These are phyloP conservation scores for Nepenthes mirabilis DNA, from an alignment of 148 eudicot species.

Conservation along the genomic window DNA sequence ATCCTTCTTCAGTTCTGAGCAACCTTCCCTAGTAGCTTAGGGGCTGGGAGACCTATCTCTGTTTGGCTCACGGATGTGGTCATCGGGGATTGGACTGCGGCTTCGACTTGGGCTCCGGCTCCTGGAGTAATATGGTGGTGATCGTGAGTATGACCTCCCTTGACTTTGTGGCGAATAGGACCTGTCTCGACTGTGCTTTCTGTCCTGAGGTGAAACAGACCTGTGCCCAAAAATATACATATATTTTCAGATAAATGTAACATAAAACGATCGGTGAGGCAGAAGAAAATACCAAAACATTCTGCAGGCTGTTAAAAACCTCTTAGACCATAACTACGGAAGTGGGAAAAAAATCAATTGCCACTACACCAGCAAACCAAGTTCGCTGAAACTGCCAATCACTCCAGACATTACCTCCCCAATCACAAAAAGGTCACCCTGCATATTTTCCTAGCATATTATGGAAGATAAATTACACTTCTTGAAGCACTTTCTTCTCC, in stretches of 20 bases:
- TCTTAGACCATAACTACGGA: no score
- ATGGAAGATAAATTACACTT: no score
- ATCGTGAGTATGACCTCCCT: slow-evolving; percentile 19
- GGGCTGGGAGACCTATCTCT: slow-evolving; percentile 34
- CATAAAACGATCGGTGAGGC: not conserved
- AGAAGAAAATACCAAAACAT: no score
- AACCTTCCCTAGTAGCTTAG: slow-evolving; percentile 3
- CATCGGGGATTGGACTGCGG: slow-evolving; percentile 13
- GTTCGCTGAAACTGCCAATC: no score
- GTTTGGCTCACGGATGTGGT: slow-evolving; percentile 16
- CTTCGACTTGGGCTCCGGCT: slow-evolving; percentile 20
- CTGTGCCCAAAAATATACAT: slow-evolving; percentile 19
- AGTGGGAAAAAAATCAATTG: no score
- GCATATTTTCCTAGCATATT: no score
- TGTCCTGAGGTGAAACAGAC: slow-evolving; percentile 66
- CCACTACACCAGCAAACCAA: no score
- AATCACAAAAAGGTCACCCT: no score
- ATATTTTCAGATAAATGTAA: not conserved
- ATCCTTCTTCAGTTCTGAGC: not conserved
- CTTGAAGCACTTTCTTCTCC: not conserved
- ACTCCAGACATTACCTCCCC: no score
- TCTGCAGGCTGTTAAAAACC: no score
- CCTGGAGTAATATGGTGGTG: slow-evolving; percentile 34
- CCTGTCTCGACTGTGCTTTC: slow-evolving; percentile 53
- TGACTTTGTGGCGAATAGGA: slow-evolving; percentile 11